These are phyloP conservation scores for Ascochyta viciae-villosae DNA, from an alignment of 2,329 filamentous ascomycete species.

Conservation along the genomic window DNA sequence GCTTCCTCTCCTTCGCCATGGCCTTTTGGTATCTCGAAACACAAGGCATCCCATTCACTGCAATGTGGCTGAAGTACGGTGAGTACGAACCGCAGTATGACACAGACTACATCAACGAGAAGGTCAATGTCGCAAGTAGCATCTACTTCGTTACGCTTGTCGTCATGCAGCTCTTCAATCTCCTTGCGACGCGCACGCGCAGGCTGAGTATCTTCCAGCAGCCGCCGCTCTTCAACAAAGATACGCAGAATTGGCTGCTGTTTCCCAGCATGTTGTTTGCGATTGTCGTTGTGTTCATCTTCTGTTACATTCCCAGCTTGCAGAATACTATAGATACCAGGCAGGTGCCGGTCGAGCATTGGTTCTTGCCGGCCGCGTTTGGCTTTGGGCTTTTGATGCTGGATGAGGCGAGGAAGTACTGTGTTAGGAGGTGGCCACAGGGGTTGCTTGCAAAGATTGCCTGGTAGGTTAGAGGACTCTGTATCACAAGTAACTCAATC, in stretches of 20 bases:
- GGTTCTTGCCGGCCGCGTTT: conserved; percentile 78
- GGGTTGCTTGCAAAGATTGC: conserved; percentile 66
- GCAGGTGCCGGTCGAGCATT: conserved; percentile 72
- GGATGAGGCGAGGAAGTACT: conserved; percentile 72
- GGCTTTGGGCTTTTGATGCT: conserved; percentile 69
- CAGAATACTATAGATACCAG: conserved; percentile 68
- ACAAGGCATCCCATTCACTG: conserved; percentile 69
- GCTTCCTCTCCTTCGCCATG: conserved; percentile 54
- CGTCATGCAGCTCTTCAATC: conserved; percentile 82
- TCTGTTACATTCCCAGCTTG: conserved; percentile 69
- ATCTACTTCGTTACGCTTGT: conserved; percentile 84
- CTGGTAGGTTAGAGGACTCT: conserved; percentile 58
- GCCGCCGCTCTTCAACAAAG: conserved; percentile 68
- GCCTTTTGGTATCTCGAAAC: conserved; percentile 51
- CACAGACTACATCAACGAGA: conserved; percentile 45
- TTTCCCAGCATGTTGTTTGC: conserved; percentile 75
- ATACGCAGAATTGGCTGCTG: conserved; percentile 72
- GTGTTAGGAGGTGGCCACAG: conserved; percentile 65
- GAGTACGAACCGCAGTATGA: conserved; percentile 35
- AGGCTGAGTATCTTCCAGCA: conserved; percentile 73
- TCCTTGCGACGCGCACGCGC: conserved; percentile 70
- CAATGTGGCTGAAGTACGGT: conserved; percentile 65
- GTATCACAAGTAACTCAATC: no score
- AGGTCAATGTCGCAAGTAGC: conserved; percentile 70
- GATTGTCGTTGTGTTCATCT: conserved; percentile 71